phyloP scores from a whole-genome alignment of 2,329 filamentous ascomycete species.

The Aurifilum marmelostoma region DNA sequence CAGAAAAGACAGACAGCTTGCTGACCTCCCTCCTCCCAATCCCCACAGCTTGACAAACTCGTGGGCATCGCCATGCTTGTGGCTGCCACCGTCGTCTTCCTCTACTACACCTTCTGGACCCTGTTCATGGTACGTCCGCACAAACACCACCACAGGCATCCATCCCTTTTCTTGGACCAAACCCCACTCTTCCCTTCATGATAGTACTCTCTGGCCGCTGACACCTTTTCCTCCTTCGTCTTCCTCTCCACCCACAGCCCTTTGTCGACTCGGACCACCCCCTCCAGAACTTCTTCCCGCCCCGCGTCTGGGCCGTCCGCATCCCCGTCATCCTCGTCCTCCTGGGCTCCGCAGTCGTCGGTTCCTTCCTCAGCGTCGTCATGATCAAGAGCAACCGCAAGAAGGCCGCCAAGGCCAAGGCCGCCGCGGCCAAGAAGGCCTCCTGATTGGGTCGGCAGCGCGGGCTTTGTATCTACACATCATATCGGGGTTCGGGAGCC shows the following conservation, averaged over 20 bases:
- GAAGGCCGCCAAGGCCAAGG: conserved; percentile 92
- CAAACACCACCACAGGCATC: conserved; percentile 23
- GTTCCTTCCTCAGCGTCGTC: conserved; percentile 92
- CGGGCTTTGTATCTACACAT: background rate
- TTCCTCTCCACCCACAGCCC: conserved; percentile 71
- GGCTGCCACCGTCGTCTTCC: conserved; percentile 65
- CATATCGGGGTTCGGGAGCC: background rate
- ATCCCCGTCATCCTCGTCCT: conserved; percentile 97
- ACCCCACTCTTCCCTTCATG: background rate
- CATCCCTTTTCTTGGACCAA: conserved; percentile 18
- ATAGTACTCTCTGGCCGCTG: background rate
- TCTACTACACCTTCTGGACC: conserved; percentile 98
- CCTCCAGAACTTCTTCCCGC: conserved; percentile 92
- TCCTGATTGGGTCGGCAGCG: conserved; percentile 44
- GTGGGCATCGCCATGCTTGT: conserved; percentile 70
- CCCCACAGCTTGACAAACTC: conserved; percentile 83
- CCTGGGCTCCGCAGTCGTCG: conserved; percentile 88
- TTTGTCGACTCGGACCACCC: conserved; percentile 96
- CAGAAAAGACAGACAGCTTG: conserved; percentile 9
- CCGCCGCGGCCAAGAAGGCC: conserved; percentile 83
- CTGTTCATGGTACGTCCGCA: conserved; percentile 93
- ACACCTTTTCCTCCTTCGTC: background rate
- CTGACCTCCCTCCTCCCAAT: conserved; percentile 6
- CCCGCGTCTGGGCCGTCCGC: conserved; percentile 97
- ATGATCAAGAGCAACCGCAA: conserved; percentile 99